These are phyloP conservation scores for Fomitopsis pulvina DNA, from an alignment of 768 basidiomycete genomes.

Conservation along the genomic window DNA sequence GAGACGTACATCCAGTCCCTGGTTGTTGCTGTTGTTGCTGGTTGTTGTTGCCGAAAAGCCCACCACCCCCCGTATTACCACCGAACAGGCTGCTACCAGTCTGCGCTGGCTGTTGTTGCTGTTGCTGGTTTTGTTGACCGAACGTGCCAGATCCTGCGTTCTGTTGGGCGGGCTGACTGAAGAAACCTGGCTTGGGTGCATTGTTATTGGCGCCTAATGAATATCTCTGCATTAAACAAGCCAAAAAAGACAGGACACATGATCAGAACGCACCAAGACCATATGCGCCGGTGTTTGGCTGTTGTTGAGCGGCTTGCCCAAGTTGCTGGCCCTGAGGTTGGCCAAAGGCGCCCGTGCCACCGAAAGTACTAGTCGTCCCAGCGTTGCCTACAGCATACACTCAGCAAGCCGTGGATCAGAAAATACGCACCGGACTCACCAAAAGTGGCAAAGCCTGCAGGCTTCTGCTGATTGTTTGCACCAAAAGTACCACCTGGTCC, in stretches of 20 bases:
- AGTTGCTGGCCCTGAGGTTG: constrained; percentile 24
- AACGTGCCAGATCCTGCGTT: constrained; percentile 21
- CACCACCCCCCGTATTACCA: constrained; percentile 3
- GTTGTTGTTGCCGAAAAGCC: constrained; percentile 13
- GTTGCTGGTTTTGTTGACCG: constrained; percentile 30
- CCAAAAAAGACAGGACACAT: constrained; percentile 9
- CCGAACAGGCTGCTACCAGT: constrained; percentile 15
- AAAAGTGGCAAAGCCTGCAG: constrained; percentile 18
- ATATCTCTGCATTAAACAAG: neutral
- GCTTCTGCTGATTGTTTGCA: constrained; percentile 19
- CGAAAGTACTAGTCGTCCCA: constrained; percentile 20
- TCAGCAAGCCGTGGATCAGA: neutral
- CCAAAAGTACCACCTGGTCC: constrained; percentile 23
- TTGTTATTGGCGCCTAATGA: constrained; percentile 17
- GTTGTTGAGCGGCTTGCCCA: constrained; percentile 27
- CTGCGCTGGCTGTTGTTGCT: constrained; percentile 25
- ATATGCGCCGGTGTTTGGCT: constrained; percentile 8
- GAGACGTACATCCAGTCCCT: constrained; percentile 15
- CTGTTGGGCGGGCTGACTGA: constrained; percentile 33
- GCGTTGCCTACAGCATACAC: neutral
- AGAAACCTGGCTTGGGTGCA: constrained; percentile 39
- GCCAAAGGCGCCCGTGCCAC: constrained; percentile 19
- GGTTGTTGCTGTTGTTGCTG: constrained; percentile 14
- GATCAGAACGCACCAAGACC: constrained; percentile 34
- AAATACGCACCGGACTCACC: constrained; percentile 6